Evolutionary conservation across 768 basidiomycete species (phyloP).

Genomic region (Mycena rosella): DNA sequence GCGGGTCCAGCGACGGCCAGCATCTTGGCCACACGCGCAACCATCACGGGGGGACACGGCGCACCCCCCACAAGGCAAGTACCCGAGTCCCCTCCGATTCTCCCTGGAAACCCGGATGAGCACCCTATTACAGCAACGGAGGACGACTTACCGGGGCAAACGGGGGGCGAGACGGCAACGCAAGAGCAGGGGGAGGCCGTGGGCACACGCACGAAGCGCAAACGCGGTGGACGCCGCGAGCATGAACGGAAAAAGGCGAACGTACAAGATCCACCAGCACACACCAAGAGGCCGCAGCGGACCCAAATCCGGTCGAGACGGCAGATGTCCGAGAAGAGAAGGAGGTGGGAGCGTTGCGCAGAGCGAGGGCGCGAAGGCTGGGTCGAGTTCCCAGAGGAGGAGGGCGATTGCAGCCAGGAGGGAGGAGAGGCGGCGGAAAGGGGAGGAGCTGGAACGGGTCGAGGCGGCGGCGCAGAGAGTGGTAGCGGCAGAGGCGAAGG

Average conservation of each 20-base stretch:
- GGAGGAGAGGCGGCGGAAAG: neutral
- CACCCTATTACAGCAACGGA: neutral
- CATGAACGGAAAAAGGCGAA: no score
- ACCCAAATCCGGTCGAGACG: neutral
- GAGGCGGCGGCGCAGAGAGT: neutral
- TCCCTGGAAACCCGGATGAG: neutral
- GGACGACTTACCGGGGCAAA: neutral
- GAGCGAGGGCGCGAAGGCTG: neutral
- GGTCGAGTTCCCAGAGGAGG: constrained; percentile 3
- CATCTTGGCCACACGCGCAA: neutral
- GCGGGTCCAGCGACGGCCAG: neutral
- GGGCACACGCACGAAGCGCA: no score
- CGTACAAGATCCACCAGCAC: no score
- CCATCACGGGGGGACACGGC: constrained; percentile 22
- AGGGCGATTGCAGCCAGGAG: constrained; percentile 11
- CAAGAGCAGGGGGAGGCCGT: no score
- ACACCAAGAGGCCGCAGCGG: no score
- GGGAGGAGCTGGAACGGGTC: neutral
- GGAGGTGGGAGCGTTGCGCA: neutral
- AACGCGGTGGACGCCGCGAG: no score
- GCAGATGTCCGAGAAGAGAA: neutral
- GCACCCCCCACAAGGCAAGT: constrained; percentile 30
- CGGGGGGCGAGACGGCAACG: neutral
- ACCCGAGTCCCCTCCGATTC: neutral
- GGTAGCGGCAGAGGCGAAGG: constrained; percentile 2